These are phyloP conservation scores for Gonium pectorale DNA, from an alignment of 139 green algal genomes.

Conservation along the genomic window DNA sequence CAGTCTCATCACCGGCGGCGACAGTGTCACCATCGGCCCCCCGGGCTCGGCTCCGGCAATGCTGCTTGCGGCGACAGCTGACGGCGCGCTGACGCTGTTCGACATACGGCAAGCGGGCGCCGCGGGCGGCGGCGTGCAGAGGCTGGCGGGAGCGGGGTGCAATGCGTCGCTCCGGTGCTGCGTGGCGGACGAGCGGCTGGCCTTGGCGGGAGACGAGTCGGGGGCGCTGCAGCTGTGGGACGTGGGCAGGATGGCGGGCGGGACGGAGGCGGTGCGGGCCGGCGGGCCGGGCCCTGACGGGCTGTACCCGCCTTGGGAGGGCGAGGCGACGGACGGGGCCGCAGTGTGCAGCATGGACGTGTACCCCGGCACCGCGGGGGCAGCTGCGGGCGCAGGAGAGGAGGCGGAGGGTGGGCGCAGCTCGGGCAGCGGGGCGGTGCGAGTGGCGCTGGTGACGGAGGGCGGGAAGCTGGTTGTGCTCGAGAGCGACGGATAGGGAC, in stretches of 20 bases:
- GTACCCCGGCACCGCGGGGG: neutral
- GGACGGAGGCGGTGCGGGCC: neutral
- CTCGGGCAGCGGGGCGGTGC: too few species aligned
- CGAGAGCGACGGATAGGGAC: neutral
- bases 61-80: conserved; percentile 44
- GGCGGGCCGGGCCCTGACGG: conserved; percentile 32
- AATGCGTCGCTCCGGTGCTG: conserved; percentile 72
- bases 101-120: conserved; percentile 26
- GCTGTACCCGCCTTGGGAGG: conserved; percentile 44
- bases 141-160: conserved; percentile 39
- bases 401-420: too few species aligned
- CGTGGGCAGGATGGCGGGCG: conserved; percentile 43
- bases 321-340: conserved; percentile 18
- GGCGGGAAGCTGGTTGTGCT: conserved; percentile 27
- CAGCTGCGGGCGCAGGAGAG: neutral
- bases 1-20: conserved; percentile 33
- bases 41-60: neutral
- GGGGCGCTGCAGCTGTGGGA: conserved; percentile 76
- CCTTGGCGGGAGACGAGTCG: conserved; percentile 67
- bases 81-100: conserved; percentile 52
- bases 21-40: neutral
- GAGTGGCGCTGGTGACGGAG: conserved; percentile 32
- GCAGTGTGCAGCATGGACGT: conserved; percentile 21
- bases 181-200: conserved; percentile 58
- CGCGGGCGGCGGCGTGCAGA: neutral